phyloP scores from a whole-genome alignment of 257 asterid genomes.

The Solanum ossicruentum region DNA sequence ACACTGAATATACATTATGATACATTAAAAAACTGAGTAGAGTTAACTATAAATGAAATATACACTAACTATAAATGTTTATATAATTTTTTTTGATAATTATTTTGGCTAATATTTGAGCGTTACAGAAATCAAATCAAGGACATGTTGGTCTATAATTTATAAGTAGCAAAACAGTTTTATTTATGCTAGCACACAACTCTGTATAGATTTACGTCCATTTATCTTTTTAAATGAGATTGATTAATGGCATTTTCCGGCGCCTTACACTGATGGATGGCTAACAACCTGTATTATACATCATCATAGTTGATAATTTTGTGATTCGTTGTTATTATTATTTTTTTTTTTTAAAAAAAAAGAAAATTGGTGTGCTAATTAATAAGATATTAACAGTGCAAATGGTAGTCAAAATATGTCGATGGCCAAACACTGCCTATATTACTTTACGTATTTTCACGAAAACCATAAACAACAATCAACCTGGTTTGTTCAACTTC shows the following conservation, averaged over 20 bases:
- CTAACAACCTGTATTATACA: not conserved
- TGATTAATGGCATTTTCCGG: not conserved
- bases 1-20: too few species aligned
- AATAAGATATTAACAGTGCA: not conserved
- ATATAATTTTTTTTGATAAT: too few species aligned
- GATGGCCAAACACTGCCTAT: slow-evolving; percentile 12
- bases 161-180: not conserved
- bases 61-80: too few species aligned
- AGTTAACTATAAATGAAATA: too few species aligned
- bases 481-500: slow-evolving; percentile 42
- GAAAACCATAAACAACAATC: slow-evolving; percentile 7
- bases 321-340: not conserved
- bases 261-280: not conserved
- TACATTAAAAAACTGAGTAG: too few species aligned
- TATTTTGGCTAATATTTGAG: not conserved
- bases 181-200: not conserved
- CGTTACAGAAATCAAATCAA: not conserved
- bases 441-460: slow-evolving; percentile 5
- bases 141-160: not conserved
- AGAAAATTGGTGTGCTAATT: not conserved
- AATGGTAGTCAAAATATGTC: not conserved
- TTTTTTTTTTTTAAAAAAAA: not conserved
- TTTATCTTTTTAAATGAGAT: not conserved
- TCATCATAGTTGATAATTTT: not conserved
- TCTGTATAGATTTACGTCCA: too few species aligned